These are phyloP conservation scores for Pterocarpus santalinus DNA, from an alignment of 306 rosid genomes.

Conservation along the genomic window DNA sequence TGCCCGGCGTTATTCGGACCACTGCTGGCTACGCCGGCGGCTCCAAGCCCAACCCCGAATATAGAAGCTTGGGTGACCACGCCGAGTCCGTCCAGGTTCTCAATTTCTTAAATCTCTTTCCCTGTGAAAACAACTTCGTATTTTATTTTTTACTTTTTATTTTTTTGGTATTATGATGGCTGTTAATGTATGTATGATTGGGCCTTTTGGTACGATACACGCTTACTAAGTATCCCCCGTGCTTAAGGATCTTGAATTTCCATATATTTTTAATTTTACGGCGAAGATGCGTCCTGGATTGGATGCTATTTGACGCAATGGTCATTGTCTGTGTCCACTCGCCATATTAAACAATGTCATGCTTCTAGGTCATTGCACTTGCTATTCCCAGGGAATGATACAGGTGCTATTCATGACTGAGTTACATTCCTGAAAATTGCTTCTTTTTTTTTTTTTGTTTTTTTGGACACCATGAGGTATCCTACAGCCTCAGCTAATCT, in stretches of 20 bases:
- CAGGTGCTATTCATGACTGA: no score
- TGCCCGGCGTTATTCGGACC: constrained; percentile 83
- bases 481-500: no score
- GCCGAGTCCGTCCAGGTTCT: constrained; percentile 89
- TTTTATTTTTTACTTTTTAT: neutral
- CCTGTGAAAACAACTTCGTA: neutral
- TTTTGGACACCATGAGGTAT: no score
- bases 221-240: neutral
- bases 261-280: no score
- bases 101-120: constrained; percentile 1
- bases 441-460: no score
- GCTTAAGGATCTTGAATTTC: neutral
- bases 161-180: neutral
- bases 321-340: no score
- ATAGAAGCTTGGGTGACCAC: constrained; percentile 82
- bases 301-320: no score
- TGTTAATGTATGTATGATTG: neutral
- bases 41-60: constrained; percentile 82
- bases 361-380: no score
- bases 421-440: no score
- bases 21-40: constrained; percentile 93
- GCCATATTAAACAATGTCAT: no score
- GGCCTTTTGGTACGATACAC: neutral
- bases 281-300: no score
- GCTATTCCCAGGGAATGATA: no score